phyloP scores from a whole-genome alignment of 2,329 filamentous ascomycete genomes.

The Talaromyces funiculosus region DNA sequence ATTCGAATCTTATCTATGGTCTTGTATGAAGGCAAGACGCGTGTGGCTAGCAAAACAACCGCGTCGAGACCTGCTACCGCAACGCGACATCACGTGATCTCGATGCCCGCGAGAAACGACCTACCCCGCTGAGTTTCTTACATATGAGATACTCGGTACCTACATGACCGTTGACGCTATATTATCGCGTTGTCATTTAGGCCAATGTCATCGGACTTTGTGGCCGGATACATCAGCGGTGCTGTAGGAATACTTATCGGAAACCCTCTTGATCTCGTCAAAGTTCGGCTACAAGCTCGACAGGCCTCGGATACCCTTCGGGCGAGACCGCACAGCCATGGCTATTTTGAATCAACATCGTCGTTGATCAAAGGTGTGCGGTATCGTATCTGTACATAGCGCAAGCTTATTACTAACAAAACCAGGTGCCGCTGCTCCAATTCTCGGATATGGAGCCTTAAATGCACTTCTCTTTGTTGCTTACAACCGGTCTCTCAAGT shows the following conservation, averaged over 20 bases:
- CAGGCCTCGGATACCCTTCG: slow-evolving; percentile 8
- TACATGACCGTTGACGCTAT: background rate
- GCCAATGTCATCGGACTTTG: slow-evolving; percentile 80
- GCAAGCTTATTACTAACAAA: background rate
- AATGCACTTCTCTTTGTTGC: slow-evolving; percentile 86
- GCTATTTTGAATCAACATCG: slow-evolving; percentile 30
- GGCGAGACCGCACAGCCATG: slow-evolving; percentile 15
- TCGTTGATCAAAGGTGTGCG: slow-evolving; percentile 37
- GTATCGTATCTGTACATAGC: no score
- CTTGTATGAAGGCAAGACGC: background rate
- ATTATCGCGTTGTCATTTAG: background rate
- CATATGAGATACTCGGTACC: background rate
- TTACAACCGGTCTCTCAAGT: slow-evolving; percentile 75
- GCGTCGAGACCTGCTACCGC: slow-evolving; percentile 15
- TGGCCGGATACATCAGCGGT: slow-evolving; percentile 85
- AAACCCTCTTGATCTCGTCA: slow-evolving; percentile 75
- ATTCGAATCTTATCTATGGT: background rate
- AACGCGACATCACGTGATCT: slow-evolving; percentile 24
- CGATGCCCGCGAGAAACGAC: background rate
- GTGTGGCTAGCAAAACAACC: background rate
- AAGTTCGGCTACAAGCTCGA: slow-evolving; percentile 68
- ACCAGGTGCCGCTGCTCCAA: slow-evolving; percentile 71
- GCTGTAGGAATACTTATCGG: slow-evolving; percentile 81
- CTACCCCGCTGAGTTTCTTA: background rate
- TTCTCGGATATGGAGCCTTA: slow-evolving; percentile 82